Evolutionary conservation across 2,329 filamentous ascomycete species (phyloP).

Genomic region (Colletotrichum acutatum): DNA sequence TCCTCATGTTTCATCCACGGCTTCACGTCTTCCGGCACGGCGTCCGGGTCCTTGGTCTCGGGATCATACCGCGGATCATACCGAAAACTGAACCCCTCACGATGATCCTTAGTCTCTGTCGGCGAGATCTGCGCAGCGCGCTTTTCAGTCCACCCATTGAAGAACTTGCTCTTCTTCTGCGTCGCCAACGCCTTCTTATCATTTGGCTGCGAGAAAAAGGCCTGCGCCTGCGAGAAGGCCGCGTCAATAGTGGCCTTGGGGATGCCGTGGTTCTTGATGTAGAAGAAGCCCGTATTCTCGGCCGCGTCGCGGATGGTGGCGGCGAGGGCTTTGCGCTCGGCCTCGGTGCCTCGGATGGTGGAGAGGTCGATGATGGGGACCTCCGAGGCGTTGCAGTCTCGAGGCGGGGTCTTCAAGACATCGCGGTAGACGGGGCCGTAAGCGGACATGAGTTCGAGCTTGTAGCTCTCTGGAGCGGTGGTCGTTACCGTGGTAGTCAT

Average conservation of each 20-base stretch:
- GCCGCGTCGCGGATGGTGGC: slow-evolving; percentile 50
- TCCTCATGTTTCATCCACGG: slow-evolving; percentile 37
- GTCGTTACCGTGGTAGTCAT: slow-evolving; percentile 31
- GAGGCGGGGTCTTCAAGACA: slow-evolving; percentile 52
- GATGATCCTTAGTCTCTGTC: slow-evolving; percentile 44
- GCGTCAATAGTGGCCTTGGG: slow-evolving; percentile 43
- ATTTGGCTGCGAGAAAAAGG: slow-evolving; percentile 45
- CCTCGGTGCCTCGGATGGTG: slow-evolving; percentile 46
- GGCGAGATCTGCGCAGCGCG: slow-evolving; percentile 41
- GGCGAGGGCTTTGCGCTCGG: slow-evolving; percentile 50
- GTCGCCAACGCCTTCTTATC: slow-evolving; percentile 42
- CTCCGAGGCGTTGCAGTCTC: slow-evolving; percentile 52
- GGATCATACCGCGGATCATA: slow-evolving; percentile 57
- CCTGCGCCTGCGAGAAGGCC: slow-evolving; percentile 35
- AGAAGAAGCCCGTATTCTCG: slow-evolving; percentile 58
- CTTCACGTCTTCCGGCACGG: slow-evolving; percentile 32
- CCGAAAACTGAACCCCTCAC: slow-evolving; percentile 44
- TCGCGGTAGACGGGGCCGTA: slow-evolving; percentile 56
- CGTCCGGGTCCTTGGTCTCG: slow-evolving; percentile 44
- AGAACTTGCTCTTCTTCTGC: slow-evolving; percentile 44
- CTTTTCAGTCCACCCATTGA: slow-evolving; percentile 49
- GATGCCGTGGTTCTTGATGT: slow-evolving; percentile 57
- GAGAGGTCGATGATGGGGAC: slow-evolving; percentile 59
- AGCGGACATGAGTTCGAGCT: slow-evolving; percentile 56
- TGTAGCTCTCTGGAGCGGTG: slow-evolving; percentile 42